These are phyloP conservation scores for Tritrichomonas musculus DNA, from an alignment of 208 protist genomes.

Conservation along the genomic window DNA sequence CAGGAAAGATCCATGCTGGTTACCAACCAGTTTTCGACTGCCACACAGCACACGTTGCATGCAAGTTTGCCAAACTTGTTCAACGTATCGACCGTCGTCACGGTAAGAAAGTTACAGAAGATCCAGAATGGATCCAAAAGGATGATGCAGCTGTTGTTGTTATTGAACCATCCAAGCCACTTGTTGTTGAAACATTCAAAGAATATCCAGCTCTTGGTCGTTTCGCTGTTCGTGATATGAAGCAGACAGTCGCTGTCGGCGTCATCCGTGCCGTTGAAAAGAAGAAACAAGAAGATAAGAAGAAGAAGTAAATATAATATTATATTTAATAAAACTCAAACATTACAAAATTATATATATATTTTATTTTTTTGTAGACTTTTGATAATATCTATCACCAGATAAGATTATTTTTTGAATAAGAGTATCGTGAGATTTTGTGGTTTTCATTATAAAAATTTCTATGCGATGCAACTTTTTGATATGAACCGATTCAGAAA, in stretches of 20 bases:
- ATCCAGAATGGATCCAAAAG: slow-evolving; percentile 43
- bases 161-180: slow-evolving; percentile 43
- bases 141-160: slow-evolving; percentile 44
- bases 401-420: no score
- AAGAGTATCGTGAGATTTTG: no score
- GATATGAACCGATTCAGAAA: no score
- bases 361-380: no score
- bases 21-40: slow-evolving; percentile 56
- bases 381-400: no score
- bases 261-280: slow-evolving; percentile 39
- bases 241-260: slow-evolving; percentile 53
- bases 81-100: slow-evolving; percentile 46
- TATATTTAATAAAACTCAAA: no score
- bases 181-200: slow-evolving; percentile 50
- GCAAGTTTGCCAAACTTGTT: slow-evolving; percentile 47
- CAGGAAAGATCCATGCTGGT: slow-evolving; percentile 47
- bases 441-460: no score
- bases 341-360: no score
- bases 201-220: slow-evolving; percentile 50
- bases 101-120: slow-evolving; percentile 39
- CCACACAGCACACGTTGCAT: slow-evolving; percentile 54
- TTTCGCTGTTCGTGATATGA: slow-evolving; percentile 57
- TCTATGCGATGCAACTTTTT: no score
- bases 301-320: neutral
- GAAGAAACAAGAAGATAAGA: neutral